Percentiles rank a stretch among this genome's conserved stretches.
These are phyloP conservation scores for Plasmodium gaboni DNA, from an alignment of 169 alveolate species.

Conservation along the genomic window DNA sequence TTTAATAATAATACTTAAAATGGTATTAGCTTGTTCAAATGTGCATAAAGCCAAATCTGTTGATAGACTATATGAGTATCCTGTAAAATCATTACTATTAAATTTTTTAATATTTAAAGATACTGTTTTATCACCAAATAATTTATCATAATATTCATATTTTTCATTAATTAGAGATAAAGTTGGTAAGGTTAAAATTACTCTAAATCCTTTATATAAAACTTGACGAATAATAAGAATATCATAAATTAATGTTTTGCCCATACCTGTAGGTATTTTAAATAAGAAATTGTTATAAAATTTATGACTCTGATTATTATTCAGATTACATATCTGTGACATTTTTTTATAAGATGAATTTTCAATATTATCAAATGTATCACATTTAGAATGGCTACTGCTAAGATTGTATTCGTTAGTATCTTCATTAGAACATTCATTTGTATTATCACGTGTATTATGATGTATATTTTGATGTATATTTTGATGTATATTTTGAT, in stretches of 20 bases:
- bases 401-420: background rate
- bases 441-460: background rate
- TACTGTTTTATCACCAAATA: slow-evolving; percentile 63
- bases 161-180: slow-evolving; percentile 59
- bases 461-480: too few species aligned
- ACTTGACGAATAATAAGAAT: slow-evolving; percentile 35
- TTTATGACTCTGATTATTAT: background rate
- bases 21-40: slow-evolving; percentile 70
- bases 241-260: slow-evolving; percentile 62
- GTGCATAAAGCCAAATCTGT: slow-evolving; percentile 72
- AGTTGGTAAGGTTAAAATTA: slow-evolving; percentile 45
- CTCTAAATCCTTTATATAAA: slow-evolving; percentile 60
- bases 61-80: slow-evolving; percentile 33
- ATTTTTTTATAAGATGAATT: too few species aligned
- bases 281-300: slow-evolving; percentile 40
- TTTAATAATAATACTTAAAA: slow-evolving; percentile 45
- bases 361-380: too few species aligned
- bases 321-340: too few species aligned
- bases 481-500: too few species aligned
- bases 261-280: slow-evolving; percentile 74
- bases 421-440: background rate
- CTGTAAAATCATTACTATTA: slow-evolving; percentile 54
- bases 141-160: slow-evolving; percentile 56
- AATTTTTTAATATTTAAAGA: slow-evolving; percentile 56
- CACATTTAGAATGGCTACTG: background rate